Conservation (phyloP, 805 yeast genomes). For the Pichia phayaonensis region DNA sequence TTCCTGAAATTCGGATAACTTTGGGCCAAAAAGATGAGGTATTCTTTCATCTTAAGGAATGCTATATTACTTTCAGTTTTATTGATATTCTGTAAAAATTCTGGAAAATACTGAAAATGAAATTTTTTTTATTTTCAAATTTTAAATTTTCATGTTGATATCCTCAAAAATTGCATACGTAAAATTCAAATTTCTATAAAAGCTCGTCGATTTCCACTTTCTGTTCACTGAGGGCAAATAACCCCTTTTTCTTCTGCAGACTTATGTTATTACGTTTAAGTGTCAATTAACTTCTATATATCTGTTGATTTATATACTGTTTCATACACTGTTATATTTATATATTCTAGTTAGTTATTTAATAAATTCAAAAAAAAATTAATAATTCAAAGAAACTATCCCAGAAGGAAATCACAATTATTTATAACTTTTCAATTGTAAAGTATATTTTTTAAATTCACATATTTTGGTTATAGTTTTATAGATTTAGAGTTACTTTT, state of each 20-base stretch:
- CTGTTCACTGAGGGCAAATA: not conserved
- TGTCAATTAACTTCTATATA: not conserved
- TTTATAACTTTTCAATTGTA: slow-evolving; percentile 2
- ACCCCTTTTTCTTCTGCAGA: not conserved
- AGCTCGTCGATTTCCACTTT: not conserved
- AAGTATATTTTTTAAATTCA: slow-evolving; percentile 1
- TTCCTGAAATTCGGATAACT: slow-evolving; percentile 68
- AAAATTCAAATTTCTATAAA: not conserved
- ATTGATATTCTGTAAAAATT: too few species aligned
- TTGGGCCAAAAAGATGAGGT: slow-evolving; percentile 80
- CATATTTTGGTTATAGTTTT: slow-evolving; percentile 1
- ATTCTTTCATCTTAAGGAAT: slow-evolving; percentile 38
- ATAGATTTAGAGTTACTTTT: slow-evolving; percentile 3
- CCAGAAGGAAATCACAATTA: not conserved
- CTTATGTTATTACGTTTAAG: not conserved
- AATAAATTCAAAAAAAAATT: not conserved
- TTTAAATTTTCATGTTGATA: not conserved
- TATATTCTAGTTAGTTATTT: not conserved
- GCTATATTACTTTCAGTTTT: not conserved
- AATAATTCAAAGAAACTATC: not conserved
- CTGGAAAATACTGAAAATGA: not conserved
- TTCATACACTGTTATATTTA: not conserved
- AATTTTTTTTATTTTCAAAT: not conserved
- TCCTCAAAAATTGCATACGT: too few species aligned
- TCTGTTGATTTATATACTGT: not conserved